Percentiles rank a stretch among this genome's conserved stretches.
These are phyloP conservation scores for Casuarina glauca DNA, from an alignment of 306 rosid genomes.

Conservation along the genomic window DNA sequence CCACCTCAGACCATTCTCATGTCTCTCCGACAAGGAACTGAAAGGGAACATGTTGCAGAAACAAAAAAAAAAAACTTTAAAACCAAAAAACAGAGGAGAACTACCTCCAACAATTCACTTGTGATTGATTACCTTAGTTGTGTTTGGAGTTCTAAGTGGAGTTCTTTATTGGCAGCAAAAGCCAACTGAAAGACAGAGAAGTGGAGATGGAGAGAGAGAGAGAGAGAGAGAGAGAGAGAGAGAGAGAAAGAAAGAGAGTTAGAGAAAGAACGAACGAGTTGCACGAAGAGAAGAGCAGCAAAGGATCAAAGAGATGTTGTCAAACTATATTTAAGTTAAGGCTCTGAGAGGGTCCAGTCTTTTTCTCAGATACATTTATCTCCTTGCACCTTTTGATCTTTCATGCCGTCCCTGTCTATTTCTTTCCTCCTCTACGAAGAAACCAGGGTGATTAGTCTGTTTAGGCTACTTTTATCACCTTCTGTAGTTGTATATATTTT, in stretches of 20 bases:
- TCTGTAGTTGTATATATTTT: slow-evolving; percentile 33
- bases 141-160: slow-evolving; percentile 28
- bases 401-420: slow-evolving; percentile 41
- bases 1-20: slow-evolving; percentile 47
- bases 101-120: slow-evolving; percentile 12
- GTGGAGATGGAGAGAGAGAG: neutral
- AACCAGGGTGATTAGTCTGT: slow-evolving; percentile 40
- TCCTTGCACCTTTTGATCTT: slow-evolving; percentile 35
- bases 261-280: neutral
- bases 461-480: slow-evolving; percentile 38
- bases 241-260: neutral
- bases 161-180: slow-evolving; percentile 36
- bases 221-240: neutral
- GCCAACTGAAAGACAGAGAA: slow-evolving; percentile 21
- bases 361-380: slow-evolving; percentile 42
- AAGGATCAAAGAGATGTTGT: slow-evolving; percentile 62
- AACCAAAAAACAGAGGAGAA: slow-evolving; percentile 26
- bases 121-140: slow-evolving; percentile 42
- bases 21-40: slow-evolving; percentile 42
- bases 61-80: slow-evolving; percentile 18
- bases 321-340: slow-evolving; percentile 41
- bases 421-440: slow-evolving; percentile 47
- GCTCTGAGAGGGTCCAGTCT: slow-evolving; percentile 45
- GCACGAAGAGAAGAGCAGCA: neutral
- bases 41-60: slow-evolving; percentile 29